Base-by-base conservation (phyloP, 208 protist genomes). In the Trypanosomatidae sp. region DNA sequence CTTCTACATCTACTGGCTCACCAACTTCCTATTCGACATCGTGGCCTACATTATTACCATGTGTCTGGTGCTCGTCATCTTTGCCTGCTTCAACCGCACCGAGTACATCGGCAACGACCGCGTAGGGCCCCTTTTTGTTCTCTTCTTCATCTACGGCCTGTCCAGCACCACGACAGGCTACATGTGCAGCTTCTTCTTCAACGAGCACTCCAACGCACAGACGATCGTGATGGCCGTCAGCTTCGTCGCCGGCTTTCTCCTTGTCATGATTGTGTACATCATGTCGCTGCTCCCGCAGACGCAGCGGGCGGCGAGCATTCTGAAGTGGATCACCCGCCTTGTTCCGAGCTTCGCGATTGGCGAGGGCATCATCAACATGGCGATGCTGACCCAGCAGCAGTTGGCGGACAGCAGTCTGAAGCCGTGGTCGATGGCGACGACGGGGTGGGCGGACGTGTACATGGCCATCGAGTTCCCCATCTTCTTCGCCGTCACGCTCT, bases 1-100 rank as follows among this genome's bases (percentile, higher is more conserved):
- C 53, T 85, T 86, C 69, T 82, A 77, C 56, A 62, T 91, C 2
- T 95, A 95, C 79, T 95, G 89, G 89, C 12, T 83, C 17, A 69
- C 77, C 30, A 93, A 83, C 62, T 87, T 91, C 25, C 33, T 89
- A 10, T 93, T 89, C 49, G 88, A 93, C 79, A 78, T 85, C 1
- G 66, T 50, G 8, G 66, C 79, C 36, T 86, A 89, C 69, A 39
- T 87, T 36, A 44, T 89, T 25, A 69, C 75, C n/a, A 90, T 87
- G 76, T 49, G 71, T 19, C 77, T 87, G 0, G 70, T 83, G 28
- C 25, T 88, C 6, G 5, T 81, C 17, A 68, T 92, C 30, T 86
- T 89, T 56, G 71, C 73, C 10, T 76, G 60, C 62, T 93, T 91
- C 71, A 68, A 62, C 25, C 73, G 88, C 2, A 10, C 41, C 3